phyloP scores from a whole-genome alignment of 345 rosid genomes.

The Eucalyptus erythrocorys region DNA sequence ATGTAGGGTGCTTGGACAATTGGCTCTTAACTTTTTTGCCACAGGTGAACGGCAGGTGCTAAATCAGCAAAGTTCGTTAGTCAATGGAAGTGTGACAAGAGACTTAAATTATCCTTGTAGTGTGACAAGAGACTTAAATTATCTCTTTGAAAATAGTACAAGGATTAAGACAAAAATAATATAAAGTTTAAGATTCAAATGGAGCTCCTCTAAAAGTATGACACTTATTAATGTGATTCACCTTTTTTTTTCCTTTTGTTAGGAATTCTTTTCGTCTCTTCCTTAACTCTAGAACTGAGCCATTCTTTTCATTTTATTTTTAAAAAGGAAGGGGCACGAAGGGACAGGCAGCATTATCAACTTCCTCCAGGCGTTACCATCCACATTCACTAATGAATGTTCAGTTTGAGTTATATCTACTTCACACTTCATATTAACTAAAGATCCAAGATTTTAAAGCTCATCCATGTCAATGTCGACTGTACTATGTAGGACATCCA shows the following conservation, averaged over 20 bases:
- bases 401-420: not conserved
- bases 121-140: not conserved
- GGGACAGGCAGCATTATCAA: not conserved
- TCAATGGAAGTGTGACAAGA: not conserved
- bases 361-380: not conserved
- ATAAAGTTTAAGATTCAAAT: not conserved
- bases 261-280: not conserved
- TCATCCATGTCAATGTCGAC: not conserved
- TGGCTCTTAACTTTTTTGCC: not conserved
- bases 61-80: not conserved
- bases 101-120: not conserved
- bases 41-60: not conserved
- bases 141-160: not conserved
- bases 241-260: not conserved
- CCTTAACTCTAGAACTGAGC: not conserved
- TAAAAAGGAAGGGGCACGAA: not conserved
- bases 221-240: not conserved
- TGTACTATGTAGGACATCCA: not conserved
- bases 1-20: not conserved
- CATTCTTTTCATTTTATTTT: not conserved
- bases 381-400: not conserved
- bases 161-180: not conserved
- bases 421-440: not conserved
- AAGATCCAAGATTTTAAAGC: not conserved
- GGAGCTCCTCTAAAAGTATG: not conserved